Evolutionary conservation across 1,139 yeast species (phyloP).

Genomic region (Suzukiozyma palmioleophila): DNA sequence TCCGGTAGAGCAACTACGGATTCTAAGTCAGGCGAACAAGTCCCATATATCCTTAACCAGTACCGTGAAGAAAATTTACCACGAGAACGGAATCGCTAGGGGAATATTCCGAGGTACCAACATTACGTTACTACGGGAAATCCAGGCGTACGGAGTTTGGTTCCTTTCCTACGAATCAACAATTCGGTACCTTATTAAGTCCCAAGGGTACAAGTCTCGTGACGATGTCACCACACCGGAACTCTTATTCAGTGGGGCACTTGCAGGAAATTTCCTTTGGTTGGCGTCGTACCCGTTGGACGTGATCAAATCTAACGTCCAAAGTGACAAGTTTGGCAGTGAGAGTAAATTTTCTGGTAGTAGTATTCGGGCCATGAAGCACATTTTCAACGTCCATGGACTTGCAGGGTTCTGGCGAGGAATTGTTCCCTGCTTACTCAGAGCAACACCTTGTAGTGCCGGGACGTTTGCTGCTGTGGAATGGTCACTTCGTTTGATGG

Average conservation of each 20-base stretch:
- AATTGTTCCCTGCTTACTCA: constrained; percentile 58
- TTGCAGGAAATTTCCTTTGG: constrained; percentile 74
- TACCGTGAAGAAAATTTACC: constrained; percentile 41
- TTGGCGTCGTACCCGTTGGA: constrained; percentile 67
- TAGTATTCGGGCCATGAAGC: constrained; percentile 40
- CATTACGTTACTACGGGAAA: constrained; percentile 61
- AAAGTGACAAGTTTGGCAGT: constrained; percentile 55
- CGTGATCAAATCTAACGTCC: constrained; percentile 67
- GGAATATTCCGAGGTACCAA: constrained; percentile 60
- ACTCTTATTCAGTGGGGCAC: constrained; percentile 58
- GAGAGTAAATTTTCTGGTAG: constrained; percentile 43
- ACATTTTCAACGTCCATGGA: constrained; percentile 47
- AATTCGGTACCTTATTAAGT: constrained; percentile 38
- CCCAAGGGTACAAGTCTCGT: constrained; percentile 35
- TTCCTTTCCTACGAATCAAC: constrained; percentile 66
- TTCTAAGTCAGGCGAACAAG: constrained; percentile 59
- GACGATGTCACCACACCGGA: constrained; percentile 58
- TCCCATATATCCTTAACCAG: constrained; percentile 27
- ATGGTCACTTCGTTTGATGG: constrained; percentile 56
- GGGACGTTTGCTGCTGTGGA: constrained; percentile 80
- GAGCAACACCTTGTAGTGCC: constrained; percentile 75
- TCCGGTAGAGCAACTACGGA: constrained; percentile 75
- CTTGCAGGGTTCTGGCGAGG: constrained; percentile 67
- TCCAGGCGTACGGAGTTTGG: constrained; percentile 84
- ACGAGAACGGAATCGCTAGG: constrained; percentile 38